Evolutionary conservation across 163 green algal genomes (phyloP), one percentile per base, ranked within the genome.

Genomic region (Coccomyxa subellipsoidea): DNA sequence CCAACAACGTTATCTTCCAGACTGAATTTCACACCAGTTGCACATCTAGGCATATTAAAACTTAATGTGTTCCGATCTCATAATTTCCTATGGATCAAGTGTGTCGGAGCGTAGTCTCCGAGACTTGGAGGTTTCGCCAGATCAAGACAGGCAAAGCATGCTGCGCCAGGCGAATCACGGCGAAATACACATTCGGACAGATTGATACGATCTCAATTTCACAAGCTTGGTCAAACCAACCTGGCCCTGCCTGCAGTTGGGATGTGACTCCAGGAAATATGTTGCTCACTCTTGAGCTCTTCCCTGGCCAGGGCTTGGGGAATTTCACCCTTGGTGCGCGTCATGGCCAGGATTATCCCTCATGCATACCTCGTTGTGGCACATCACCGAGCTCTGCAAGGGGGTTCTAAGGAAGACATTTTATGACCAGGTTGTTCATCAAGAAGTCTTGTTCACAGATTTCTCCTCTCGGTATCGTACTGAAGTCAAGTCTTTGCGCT

Each of bases 281-380:
- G 66, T n/a, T 73, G 66, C 66, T 73, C 66, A 73, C 66, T 32
- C 66, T 73, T 32, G 66, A 73, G 66, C 29, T 73, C 21, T 34
- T 36, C 29, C 66, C 66, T 73, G 66, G 66, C 29, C 66, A 34
- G 29, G 66, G 66, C 21, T 34, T 73, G n/a, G 66, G 29, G n/a
- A 12, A 73, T 8, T 73, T 73, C 7, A n/a, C 66, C 66, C 66
- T 73, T 27, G 66, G 66, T 73, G n/a, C 21, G 27, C 2, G 47
- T 27, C 47, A 59, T 7, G 47, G 47, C 1, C 47, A 59, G 47
- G 47, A 59, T 27, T 18, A 6, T 59, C 15, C 15, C 0, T 59
- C 47, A 59, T 59, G 3, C 23, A 18, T 8, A 59, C 1, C 15
- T 23, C 23, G 15, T 59, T 18, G 21, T 59, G 47, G 47, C 21